Evolutionary conservation across 148 eudicot genomes (phyloP), one percentile per base, ranked within the genome.

Genomic region (Amaranthus palmeri): DNA sequence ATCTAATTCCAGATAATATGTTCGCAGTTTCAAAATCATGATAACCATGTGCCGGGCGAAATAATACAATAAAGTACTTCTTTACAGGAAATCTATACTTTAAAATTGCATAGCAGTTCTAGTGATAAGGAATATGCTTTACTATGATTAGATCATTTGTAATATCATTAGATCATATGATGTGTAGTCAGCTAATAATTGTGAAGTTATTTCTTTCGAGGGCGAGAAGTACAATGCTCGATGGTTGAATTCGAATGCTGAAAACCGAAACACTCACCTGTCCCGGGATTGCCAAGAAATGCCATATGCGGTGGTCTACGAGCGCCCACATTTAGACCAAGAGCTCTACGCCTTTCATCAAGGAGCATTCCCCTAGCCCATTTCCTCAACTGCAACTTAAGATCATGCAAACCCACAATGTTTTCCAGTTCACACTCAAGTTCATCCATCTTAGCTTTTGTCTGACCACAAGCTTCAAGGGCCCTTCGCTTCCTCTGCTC

Each of bases 331-430:
- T 88, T 90, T 5, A 96, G 86, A 61, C 99, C 99, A 77, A 96
- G 97, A 67, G 96, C 92, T 74, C 93, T 83, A 17, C 97, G 97
- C 83, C 96, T 88, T 82, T 96, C 99, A 86, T 96, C 99, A 77
- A 96, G 84, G 74, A 96, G 99, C 97, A 92, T 96, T 58, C 99
- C 99, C 78, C 86, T 90, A 2, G 97, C 99, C 97, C 99, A 96
- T 84, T 92, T 96, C 77, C 88, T 81, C 53, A 92, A 85, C 62
- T 96, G 99, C 73, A 82, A 67, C 74, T 96, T 96, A 45, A 96
- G 96, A 65, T 88, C 93, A 78, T 88, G 61, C 55, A 96, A 80
- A 45, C 99, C 99, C 62, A 92, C 92, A 61, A 96, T 82, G 58
- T 81, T 82, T 49, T 88, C 82, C 74, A 96, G 72, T 55, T 88